Evolutionary conservation across 2,329 filamentous ascomycete genomes (phyloP), one percentile per base, ranked within the genome.

Genomic region (Hymenoscyphus linearis): DNA sequence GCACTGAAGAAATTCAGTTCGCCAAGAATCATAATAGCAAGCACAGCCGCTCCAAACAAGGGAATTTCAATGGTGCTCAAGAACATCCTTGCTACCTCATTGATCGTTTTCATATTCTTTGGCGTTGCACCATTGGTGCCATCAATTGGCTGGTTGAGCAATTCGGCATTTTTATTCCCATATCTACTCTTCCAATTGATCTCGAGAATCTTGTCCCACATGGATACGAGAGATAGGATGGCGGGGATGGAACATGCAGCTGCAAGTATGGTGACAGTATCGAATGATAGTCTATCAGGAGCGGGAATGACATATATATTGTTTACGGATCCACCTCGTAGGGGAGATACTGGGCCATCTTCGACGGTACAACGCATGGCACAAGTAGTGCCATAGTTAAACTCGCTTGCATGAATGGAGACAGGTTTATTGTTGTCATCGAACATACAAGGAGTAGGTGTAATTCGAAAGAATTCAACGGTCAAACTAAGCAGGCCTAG

Each of bases 171-270:
- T 34, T 34, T 12, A 22, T 72, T 66, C 1, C 76, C 75, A 44
- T 77, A 78, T 0, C 74, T 73, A 47, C 72, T 75, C 64, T 78
- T 82, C 82, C 83, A 86, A 62, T 87, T 87, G 56, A 81, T 79
- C 62, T 86, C 80, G 1, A 86, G 71, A 4, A 89, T 86, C 67
- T 85, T 87, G 64, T 84, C 82, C 80, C 82, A 85, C 73, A 84
- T 87, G 0, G 81, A 85, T 0, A 84, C 75, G 9, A 88, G 72
- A 9, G 83, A 85, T 0, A 89, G 72, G 10, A 88, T 80, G 1
- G 85, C 83, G 0, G 85, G 85, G 2, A 89, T 81, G 61, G 85
- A 88, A 62, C 85, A 87, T 1, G 82, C 86, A 1, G 85, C 84
- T 0, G 84, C 80, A 1, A 89, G 74, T 2, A 89, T 77, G 9